These are phyloP conservation scores for Penium margaritaceum DNA, from an alignment of 139 green algal species.

Conservation along the genomic window DNA sequence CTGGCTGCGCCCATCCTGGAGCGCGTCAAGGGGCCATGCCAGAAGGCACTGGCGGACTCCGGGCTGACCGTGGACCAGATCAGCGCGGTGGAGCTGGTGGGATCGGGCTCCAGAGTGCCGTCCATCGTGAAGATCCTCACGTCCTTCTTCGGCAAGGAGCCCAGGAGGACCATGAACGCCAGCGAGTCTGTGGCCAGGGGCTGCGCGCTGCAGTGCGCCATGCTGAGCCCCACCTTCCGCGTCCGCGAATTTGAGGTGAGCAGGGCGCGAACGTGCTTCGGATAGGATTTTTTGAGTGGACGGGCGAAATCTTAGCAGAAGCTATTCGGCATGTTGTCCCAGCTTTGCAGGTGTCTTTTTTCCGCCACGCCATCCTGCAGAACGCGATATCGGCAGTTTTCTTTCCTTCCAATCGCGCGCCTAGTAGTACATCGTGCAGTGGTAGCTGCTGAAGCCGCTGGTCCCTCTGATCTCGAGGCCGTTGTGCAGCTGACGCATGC, in stretches of 20 bases:
- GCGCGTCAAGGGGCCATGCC: conserved; percentile 51
- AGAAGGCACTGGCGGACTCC: conserved; percentile 58
- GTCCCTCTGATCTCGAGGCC: too few species aligned
- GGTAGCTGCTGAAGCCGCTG: too few species aligned
- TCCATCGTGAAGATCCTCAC: conserved; percentile 57
- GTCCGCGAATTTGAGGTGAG: conserved; percentile 85
- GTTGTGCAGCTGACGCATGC: too few species aligned
- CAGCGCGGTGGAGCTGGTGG: conserved; percentile 80
- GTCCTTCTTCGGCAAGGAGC: conserved; percentile 61
- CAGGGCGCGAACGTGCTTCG: neutral
- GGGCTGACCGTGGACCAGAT: conserved; percentile 63
- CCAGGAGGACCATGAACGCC: conserved; percentile 82
- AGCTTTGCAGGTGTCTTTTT: too few species aligned
- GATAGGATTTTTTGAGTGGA: too few species aligned
- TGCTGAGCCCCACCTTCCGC: conserved; percentile 92
- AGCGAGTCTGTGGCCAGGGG: conserved; percentile 87
- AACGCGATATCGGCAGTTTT: too few species aligned
- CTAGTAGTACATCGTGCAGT: too few species aligned
- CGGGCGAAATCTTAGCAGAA: too few species aligned
- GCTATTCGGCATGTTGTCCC: too few species aligned
- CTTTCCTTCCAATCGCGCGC: too few species aligned
- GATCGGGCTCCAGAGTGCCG: conserved; percentile 74
- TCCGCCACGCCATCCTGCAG: too few species aligned
- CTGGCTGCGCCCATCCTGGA: conserved; percentile 60
- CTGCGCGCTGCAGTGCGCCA: conserved; percentile 91